These are phyloP conservation scores for Phytopythium vexans DNA, from an alignment of 352 stramenopile species.

Conservation along the genomic window DNA sequence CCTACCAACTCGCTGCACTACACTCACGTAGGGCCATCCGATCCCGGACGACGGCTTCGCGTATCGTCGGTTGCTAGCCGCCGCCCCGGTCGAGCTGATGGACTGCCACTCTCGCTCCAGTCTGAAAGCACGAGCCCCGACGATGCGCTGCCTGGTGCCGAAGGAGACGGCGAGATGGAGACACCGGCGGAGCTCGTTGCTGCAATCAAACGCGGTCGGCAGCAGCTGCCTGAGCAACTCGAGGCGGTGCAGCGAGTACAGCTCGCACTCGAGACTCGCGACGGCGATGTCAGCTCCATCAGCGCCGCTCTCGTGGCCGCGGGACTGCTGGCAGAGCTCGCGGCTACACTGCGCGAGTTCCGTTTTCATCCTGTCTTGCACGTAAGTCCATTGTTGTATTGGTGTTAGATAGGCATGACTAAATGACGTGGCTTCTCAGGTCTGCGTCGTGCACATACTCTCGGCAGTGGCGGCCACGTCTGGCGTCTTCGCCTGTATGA, in stretches of 20 bases:
- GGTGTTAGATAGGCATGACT: neutral
- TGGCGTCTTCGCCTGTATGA: constrained; percentile 50
- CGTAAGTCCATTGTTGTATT: constrained; percentile 10
- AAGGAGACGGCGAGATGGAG: neutral
- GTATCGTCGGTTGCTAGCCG: too few species aligned
- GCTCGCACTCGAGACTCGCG: neutral
- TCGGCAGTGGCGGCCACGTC: constrained; percentile 40
- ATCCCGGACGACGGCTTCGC: too few species aligned
- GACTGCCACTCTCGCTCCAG: too few species aligned
- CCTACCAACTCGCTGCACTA: constrained; percentile 18
- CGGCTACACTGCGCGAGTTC: constrained; percentile 58
- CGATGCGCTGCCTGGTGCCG: neutral
- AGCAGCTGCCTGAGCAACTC: constrained; percentile 37
- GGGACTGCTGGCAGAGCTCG: constrained; percentile 30
- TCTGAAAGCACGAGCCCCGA: too few species aligned
- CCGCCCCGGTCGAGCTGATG: too few species aligned
- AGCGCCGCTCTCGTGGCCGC: constrained; percentile 45
- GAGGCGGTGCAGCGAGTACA: constrained; percentile 8
- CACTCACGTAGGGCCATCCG: constrained; percentile 2
- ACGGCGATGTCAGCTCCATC: constrained; percentile 16
- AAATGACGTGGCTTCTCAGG: constrained; percentile 10
- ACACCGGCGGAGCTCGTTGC: constrained; percentile 21
- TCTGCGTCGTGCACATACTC: constrained; percentile 42
- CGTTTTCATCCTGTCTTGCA: constrained; percentile 54
- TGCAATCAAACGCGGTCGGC: constrained; percentile 28